Conservation (phyloP, 306 rosid genomes). For the Ormosia emarginata region DNA sequence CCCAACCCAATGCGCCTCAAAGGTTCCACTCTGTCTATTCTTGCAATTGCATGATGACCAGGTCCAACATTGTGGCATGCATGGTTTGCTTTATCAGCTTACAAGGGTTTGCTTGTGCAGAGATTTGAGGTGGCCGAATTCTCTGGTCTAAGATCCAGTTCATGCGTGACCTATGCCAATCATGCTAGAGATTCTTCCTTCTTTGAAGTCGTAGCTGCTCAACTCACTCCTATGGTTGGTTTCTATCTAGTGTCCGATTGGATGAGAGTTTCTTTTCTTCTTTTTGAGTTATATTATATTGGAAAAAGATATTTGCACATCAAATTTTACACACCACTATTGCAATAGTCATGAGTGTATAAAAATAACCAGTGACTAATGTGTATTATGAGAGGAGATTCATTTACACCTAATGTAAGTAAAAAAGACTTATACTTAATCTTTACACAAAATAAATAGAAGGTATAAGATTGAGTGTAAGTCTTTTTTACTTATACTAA, state of each 20-base stretch:
- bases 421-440: no score
- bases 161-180: constrained; percentile 52
- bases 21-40: constrained; percentile 42
- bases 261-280: not conserved
- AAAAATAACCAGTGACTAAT: no score
- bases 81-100: not conserved
- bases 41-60: not conserved
- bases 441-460: no score
- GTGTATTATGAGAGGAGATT: no score
- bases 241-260: not conserved
- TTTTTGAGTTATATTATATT: not conserved
- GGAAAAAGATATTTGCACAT: no score
- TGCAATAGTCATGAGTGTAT: no score
- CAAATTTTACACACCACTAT: no score
- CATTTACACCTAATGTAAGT: no score
- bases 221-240: constrained; percentile 69
- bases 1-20: constrained; percentile 63
- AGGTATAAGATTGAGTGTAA: no score
- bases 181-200: constrained; percentile 66
- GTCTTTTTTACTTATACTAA: no score
- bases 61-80: not conserved
- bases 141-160: constrained; percentile 70
- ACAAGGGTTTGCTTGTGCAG: constrained; percentile 40
- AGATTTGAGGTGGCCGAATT: constrained; percentile 76
- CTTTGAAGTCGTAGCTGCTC: constrained; percentile 76